These are phyloP conservation scores for Cichorium intybus DNA, from an alignment of 140 eudicot species.

Conservation along the genomic window DNA sequence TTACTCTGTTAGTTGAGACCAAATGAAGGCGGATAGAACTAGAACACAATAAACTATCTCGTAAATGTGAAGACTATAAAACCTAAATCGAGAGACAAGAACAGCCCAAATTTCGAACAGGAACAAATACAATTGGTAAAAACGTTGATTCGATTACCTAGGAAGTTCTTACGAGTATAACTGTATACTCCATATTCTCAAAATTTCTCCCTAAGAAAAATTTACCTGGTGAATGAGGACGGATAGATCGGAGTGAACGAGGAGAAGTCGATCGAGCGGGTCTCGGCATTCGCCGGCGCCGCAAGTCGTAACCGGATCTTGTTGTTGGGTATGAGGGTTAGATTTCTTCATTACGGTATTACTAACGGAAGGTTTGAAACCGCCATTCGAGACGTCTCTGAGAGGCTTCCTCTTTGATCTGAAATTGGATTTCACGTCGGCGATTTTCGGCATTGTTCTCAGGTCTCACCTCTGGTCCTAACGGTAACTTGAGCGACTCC, in stretches of 20 bases:
- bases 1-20: neutral
- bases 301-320: constrained; percentile 6
- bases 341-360: constrained; percentile 25
- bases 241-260: constrained; percentile 75
- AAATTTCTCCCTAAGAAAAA: neutral
- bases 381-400: constrained; percentile 55
- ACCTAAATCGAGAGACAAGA: neutral
- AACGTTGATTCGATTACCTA: neutral
- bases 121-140: neutral
- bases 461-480: constrained; percentile 16
- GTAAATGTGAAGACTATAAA: neutral
- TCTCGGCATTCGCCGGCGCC: constrained; percentile 26
- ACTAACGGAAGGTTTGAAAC: constrained; percentile 11
- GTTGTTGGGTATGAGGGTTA: constrained; percentile 3
- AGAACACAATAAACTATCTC: neutral
- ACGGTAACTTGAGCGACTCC: constrained; percentile 26
- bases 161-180: neutral
- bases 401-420: constrained; percentile 61
- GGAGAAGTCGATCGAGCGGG: constrained; percentile 71
- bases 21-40: constrained; percentile 6
- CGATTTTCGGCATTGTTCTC: constrained; percentile 39
- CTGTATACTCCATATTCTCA: neutral
- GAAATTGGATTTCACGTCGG: constrained; percentile 36
- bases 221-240: constrained; percentile 57
- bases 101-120: constrained; percentile 15